Base-by-base conservation (phyloP, 495 filamentous ascomycete genomes). In the Acidomyces sp. region DNA sequence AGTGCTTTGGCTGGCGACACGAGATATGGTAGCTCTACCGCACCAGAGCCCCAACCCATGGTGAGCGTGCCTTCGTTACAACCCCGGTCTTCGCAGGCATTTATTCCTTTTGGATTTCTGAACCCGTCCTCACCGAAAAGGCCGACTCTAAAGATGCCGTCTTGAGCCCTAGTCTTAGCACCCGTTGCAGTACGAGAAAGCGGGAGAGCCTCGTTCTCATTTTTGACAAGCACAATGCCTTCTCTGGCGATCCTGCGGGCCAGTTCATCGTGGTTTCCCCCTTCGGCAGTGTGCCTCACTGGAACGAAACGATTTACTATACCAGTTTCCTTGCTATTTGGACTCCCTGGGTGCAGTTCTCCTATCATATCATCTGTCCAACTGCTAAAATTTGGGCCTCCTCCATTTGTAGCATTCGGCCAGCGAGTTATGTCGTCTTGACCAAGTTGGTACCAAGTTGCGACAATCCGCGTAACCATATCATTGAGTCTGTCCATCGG, bases 391-490 rank as follows among this genome's bases (percentile, higher is more conserved):
- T 92, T 95, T 9, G 87, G 87, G 2, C 75, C 74, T 6, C 74
- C 76, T 6, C 84, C 61, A 6, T 70, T 72, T 18, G 80, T 71
- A 4, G 61, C 64, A 5, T 60, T 52, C 3, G 71, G 66, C 61
- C 62, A 82, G 34, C 64, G 70, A 12, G 63, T 64, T 59, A 71
- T 68, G 35, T 79, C 65, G 52, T 93, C 85, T 59, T 95, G 87
- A 4, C 80, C 75, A 22, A 93, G 60, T 54, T 92, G 83, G 56
- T 92, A 95, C 84, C 85, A 95, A 0, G 86, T 69, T 0, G 88
- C 88, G 2, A 95, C 85, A 46, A 94, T 78, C 17, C 88, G 75
- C 1, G 82, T 83, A 3, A 76, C 85, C 90, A 97, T 95, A 56
- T 97, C 90, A 56, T 95, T 82, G 25, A 97, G 51, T 24, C 90